Evolutionary conservation across 495 filamentous ascomycete species (phyloP), one percentile per base, ranked within the genome.

Genomic region (Trichoderma gamsii): DNA sequence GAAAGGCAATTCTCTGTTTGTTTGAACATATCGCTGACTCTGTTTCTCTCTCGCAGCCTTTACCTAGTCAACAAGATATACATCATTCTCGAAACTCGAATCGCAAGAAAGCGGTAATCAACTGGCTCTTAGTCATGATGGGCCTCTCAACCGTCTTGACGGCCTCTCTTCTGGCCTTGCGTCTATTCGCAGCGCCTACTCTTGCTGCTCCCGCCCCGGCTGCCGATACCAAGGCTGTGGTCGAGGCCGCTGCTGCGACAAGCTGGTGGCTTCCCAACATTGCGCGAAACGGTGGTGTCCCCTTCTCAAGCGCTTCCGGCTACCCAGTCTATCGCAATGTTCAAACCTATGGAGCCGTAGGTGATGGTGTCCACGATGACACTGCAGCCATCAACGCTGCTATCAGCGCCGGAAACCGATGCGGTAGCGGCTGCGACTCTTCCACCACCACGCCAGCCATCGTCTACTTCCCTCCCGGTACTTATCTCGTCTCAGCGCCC

Each of bases 361-460:
- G 89, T 75, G 90, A 95, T 68, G 92, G 92, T 32, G 76, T 81
- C 0, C 92, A 89, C 5, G 93, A 97, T 76, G 93, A 97, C 74
- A 94, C 92, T 2, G 88, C 76, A 21, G 92, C 93, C n/a, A 95
- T 97, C 82, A 96, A 97, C 79, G 77, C 82, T 68, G 93, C 93
- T 41, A 92, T 97, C 69, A 80, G 85, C 12, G 86, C 87, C 61
- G 65, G 65, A n/a, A 91, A 92, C 29, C 82, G 83, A 67, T 91
- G 93, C 23, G 97, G 93, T 73, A 90, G 87, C 52, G 74, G 82
- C 65, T 97, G 93, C 75, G 89, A 93, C 69, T 96, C 92, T 9
- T 84, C 85, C n/a, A 97, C 93, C 12, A 85, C 82, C 11, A 86
- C 88, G 3, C 89, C 89, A 0, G 90, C 90, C 4, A 76, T 93